Evolutionary conservation across 257 asterid genomes (phyloP), one percentile per base, ranked within the genome.

Genomic region (Nicotiana knightiana): DNA sequence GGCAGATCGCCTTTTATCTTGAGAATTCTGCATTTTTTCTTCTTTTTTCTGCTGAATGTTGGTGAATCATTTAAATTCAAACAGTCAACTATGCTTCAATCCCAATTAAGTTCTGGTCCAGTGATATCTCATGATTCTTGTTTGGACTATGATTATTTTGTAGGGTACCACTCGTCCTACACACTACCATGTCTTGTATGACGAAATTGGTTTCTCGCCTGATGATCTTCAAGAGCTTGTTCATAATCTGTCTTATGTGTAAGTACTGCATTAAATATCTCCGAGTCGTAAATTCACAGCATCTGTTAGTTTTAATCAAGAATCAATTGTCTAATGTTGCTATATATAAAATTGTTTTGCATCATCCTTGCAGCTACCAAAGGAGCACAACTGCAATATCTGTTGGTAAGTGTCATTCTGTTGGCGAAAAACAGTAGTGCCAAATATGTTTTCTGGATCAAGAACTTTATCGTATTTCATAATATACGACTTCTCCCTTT

Each of bases 321-420:
- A 33, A 51, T 4, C 28, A 2, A 7, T n/a, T 13, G 73, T 54
- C 15, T 3, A 18, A 63, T 43, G 18, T 39, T 28, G 51, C 54
- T 7, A 12, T 28, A 11, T 21, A 51, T 6, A 59, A 16, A 1
- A 21, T 4, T 21, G 0, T 54, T 46, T 37, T 79, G 1, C 18
- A 24, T 59, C 17, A 15, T 13, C 78, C 5, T 67, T 87, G 81
- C 97, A 96, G 99, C 88, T 96, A 96, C 82, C 99, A 96, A 85
- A 91, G 99, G 11, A 96, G 99, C 81, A 96, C 97, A 18, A 96
- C 99, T 16, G 99, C 99, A 10, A 93, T 96, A 13, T 96, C 99
- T 46, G 91, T 96, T 24, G 98, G 98, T 93, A 91, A 87, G 65
- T 28, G 21, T 11, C 39, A 9, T 21, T 48, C 9, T 46, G 10